Evolutionary conservation across 1,284 basidiomycete genomes (phyloP).

Genomic region (Rhodotorula sp.): DNA sequence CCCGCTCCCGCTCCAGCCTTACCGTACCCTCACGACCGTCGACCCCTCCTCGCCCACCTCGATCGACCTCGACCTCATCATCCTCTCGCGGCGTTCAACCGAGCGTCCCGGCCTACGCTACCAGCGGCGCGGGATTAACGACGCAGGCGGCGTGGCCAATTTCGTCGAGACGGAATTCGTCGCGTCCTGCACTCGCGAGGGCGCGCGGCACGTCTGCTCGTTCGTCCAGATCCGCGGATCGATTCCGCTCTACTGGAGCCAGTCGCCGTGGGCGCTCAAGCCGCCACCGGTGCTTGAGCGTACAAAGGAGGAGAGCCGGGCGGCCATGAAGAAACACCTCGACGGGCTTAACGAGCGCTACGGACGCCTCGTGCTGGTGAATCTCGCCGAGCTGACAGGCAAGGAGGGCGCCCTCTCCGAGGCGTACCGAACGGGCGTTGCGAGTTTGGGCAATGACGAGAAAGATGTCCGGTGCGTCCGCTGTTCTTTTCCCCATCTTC

Average conservation of each 20-base stretch:
- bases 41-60: constrained; percentile 21
- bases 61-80: constrained; percentile 54
- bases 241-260: constrained; percentile 58
- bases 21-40: constrained; percentile 7
- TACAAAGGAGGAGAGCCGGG: constrained; percentile 70
- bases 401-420: constrained; percentile 80
- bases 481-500: not conserved
- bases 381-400: constrained; percentile 86
- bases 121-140: constrained; percentile 59
- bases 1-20: constrained; percentile 57
- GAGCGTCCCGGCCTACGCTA: constrained; percentile 60
- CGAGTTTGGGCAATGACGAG: constrained; percentile 56
- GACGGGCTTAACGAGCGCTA: constrained; percentile 67
- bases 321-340: constrained; percentile 74
- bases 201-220: constrained; percentile 73
- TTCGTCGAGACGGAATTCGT: constrained; percentile 64
- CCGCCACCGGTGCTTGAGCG: constrained; percentile 81
- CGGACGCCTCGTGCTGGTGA: constrained; percentile 79
- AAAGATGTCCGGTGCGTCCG: constrained; percentile 60
- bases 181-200: constrained; percentile 62
- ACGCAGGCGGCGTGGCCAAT: constrained; percentile 59
- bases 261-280: constrained; percentile 66
- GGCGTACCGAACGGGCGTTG: constrained; percentile 72
- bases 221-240: constrained; percentile 88
- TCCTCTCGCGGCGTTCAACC: constrained; percentile 57